Conservation (phyloP, 129 eudicot species). For the Tagetes erecta region DNA sequence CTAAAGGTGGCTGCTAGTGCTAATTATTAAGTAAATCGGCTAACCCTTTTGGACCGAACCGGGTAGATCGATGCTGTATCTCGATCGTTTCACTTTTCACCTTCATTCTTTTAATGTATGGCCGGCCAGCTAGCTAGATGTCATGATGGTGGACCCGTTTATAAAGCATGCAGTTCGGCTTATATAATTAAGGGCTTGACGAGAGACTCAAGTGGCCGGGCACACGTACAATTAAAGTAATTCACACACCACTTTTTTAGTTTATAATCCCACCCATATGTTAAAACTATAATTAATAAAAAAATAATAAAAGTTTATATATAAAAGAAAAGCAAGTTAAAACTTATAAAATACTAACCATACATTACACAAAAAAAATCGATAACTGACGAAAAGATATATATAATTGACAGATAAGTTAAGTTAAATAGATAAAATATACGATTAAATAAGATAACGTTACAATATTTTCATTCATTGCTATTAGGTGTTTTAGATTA, state of each 20-base stretch:
- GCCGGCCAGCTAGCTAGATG: slow-evolving; percentile 23
- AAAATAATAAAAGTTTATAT: no score
- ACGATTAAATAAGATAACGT: no score
- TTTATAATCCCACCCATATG: background rate
- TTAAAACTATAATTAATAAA: no score
- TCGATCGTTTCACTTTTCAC: background rate
- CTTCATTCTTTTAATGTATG: background rate
- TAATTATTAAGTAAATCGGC: slow-evolving; percentile 10
- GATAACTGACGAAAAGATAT: no score
- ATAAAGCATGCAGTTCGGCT: slow-evolving; percentile 28
- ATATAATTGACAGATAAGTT: no score
- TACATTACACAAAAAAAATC: no score
- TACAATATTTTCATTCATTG: no score
- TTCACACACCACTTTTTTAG: slow-evolving; percentile 17
- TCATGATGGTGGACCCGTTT: slow-evolving; percentile 23
- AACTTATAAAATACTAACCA: no score
- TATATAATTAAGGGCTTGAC: slow-evolving; percentile 31
- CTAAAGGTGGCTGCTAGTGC: slow-evolving; percentile 5
- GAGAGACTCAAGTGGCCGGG: slow-evolving; percentile 33
- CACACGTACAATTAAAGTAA: slow-evolving; percentile 6
- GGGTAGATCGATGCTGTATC: background rate
- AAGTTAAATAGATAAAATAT: no score
- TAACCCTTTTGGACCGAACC: slow-evolving; percentile 37
- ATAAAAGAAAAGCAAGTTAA: no score
- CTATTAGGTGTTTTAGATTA: no score